A percentile compares a stretch with the other conserved stretches of the same genome.
Conservation (phyloP, 2,329 filamentous ascomycete genomes). For the Corniculantispora saksenae region DNA sequence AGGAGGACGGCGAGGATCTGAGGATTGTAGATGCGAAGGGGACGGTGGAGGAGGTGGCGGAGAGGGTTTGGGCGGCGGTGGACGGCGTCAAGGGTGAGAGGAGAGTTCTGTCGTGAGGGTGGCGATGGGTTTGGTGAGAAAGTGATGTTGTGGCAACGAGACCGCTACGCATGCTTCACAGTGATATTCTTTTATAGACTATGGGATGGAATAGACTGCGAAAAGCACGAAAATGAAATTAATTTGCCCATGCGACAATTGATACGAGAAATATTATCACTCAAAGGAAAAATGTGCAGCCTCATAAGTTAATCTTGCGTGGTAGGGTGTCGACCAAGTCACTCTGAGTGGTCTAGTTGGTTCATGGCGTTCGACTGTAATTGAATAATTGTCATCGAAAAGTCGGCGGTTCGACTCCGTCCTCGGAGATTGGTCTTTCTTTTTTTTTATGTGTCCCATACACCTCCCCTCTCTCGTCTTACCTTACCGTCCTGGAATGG, state of each 20-base stretch:
- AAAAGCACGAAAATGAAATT: neutral
- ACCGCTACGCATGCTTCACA: neutral
- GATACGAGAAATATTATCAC: too few relatives aligned
- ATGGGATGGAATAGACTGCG: neutral
- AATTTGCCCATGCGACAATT: neutral
- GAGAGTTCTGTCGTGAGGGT: conserved; percentile 40
- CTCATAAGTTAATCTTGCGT: too few relatives aligned
- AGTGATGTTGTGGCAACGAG: neutral
- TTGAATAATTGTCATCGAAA: conserved; percentile 26
- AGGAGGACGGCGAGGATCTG: conserved; percentile 56
- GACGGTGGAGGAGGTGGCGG: conserved; percentile 57
- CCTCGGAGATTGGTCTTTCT: conserved; percentile 28
- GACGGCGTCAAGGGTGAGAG: conserved; percentile 48
- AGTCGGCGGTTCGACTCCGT: conserved; percentile 32
- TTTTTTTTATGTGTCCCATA: conserved; percentile 1
- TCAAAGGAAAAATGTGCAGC: neutral
- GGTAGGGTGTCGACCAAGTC: neutral
- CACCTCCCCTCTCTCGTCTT: too few relatives aligned
- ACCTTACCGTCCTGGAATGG: too few relatives aligned
- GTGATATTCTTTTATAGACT: neutral
- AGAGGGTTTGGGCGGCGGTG: conserved; percentile 56
- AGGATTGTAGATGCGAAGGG: conserved; percentile 56
- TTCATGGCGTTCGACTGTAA: conserved; percentile 32
- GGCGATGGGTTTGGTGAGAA: neutral
- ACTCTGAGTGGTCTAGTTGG: conserved; percentile 32